Base-by-base conservation (phyloP, 2,329 filamentous ascomycete genomes). In the Raffaelea albimanens region DNA sequence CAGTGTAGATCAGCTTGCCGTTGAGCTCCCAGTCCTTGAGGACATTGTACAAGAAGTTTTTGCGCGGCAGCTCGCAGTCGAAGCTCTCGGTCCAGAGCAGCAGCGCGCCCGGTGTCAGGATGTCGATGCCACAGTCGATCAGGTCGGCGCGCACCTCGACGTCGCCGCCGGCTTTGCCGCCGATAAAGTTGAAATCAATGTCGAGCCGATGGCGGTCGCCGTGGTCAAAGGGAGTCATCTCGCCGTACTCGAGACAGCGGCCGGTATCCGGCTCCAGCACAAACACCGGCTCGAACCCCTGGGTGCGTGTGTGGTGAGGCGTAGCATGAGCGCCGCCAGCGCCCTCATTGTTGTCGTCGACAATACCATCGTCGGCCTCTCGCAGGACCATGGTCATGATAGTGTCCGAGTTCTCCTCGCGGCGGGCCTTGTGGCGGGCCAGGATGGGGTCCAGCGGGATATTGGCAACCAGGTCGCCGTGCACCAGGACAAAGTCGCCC, bases 1-100 rank as follows among this genome's bases (percentile, higher is more conserved):
- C 85, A 2, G 88, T 85, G 62, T 96, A 89, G 45, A 98, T 87
- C n/a, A 88, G 89, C 69, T 97, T 95, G 50, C 90, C 90, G 63
- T 97, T 97, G 48, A 97, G 72, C 62, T 98, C 93, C 70, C 88
- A 95, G 63, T 98, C 93, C 68, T 96, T 96, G 46, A 98, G 70
- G 1, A 97, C 89, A 50, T 90, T 90, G 58, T 83, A 81, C 43
- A 91, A 66, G 58, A 88, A 90, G 54, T 87, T 83, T 55, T 80
- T 81, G 50, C 86, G 74, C 4, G 85, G 83, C 11, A 82, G 71
- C 59, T 89, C 83, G 63, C 87, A 89, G 55, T 94, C 88, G 60
- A 94, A 95, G 61, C 90, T 95, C 66, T 98, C 93, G 9, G 89
- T 93, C 87, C 93, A 98, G 49, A 97, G 69, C 8, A 90, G 90